phyloP scores from a whole-genome alignment of 2,329 filamentous ascomycete genomes.

The Pestalotiopsis sp. region DNA sequence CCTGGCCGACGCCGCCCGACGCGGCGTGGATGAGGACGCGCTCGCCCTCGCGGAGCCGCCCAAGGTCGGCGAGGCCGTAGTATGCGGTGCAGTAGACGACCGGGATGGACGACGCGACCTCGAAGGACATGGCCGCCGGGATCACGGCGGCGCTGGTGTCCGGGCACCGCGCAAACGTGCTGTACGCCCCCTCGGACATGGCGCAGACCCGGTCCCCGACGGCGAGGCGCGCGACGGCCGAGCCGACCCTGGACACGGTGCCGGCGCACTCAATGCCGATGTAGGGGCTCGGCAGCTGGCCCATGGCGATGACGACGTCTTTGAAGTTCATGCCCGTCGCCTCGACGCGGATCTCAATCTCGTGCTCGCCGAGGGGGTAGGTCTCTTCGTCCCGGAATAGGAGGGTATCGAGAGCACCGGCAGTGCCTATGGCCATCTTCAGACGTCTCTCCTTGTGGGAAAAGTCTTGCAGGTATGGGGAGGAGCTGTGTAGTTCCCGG shows the following conservation, averaged over 20 bases:
- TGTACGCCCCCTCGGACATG: slow-evolving; percentile 39
- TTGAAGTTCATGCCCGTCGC: slow-evolving; percentile 32
- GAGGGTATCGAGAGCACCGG: slow-evolving; percentile 18
- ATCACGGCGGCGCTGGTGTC: slow-evolving; percentile 30
- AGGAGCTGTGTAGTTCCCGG: slow-evolving; percentile 21
- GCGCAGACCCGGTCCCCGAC: slow-evolving; percentile 34
- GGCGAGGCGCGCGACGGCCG: slow-evolving; percentile 25
- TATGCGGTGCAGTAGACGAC: slow-evolving; percentile 14
- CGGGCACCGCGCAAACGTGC: slow-evolving; percentile 28
- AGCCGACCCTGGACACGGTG: slow-evolving; percentile 26
- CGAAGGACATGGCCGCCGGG: slow-evolving; percentile 26
- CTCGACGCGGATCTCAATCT: slow-evolving; percentile 33
- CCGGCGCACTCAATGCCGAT: slow-evolving; percentile 31
- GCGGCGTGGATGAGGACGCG: slow-evolving; percentile 13
- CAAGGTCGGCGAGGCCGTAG: slow-evolving; percentile 13
- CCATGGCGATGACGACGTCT: slow-evolving; percentile 29
- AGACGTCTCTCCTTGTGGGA: slow-evolving; percentile 17
- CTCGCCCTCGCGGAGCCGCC: slow-evolving; percentile 9
- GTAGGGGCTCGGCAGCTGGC: slow-evolving; percentile 25
- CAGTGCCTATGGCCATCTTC: slow-evolving; percentile 15
- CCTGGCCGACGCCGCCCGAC: slow-evolving; percentile 14
- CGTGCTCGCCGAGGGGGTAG: slow-evolving; percentile 30
- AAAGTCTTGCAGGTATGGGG: slow-evolving; percentile 23
- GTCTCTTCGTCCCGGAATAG: slow-evolving; percentile 20
- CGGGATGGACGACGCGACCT: slow-evolving; percentile 12